Percentiles rank a stretch among this genome's conserved stretches.
These are phyloP conservation scores for Parasitella parasitica DNA, from an alignment of 371 early-diverging fungal species.

Conservation along the genomic window DNA sequence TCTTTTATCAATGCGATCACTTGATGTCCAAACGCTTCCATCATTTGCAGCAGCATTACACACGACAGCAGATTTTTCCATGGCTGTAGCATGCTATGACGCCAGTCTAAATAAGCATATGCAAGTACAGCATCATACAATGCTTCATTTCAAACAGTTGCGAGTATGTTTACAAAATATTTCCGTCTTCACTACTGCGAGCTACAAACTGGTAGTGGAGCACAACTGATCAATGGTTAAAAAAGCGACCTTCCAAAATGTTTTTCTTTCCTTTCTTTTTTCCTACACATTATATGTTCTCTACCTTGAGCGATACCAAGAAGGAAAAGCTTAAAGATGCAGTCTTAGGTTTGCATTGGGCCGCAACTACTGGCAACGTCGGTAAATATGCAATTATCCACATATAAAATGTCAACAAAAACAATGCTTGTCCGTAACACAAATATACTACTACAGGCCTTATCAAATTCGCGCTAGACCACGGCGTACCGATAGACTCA, in stretches of 20 bases:
- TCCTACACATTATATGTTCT: neutral
- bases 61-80: too few relatives aligned
- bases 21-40: too few relatives aligned
- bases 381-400: constrained; percentile 34
- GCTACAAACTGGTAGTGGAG: neutral
- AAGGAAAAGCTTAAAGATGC: constrained; percentile 38
- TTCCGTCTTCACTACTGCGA: neutral
- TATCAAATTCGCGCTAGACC: constrained; percentile 59
- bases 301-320: constrained; percentile 12
- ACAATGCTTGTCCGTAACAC: neutral
- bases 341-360: constrained; percentile 60
- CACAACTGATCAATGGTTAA: neutral
- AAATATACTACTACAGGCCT: constrained; percentile 50
- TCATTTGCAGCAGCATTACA: too few relatives aligned
- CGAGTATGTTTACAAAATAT: neutral
- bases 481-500: constrained; percentile 64
- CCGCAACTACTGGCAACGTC: constrained; percentile 65
- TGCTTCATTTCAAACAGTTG: too few relatives aligned
- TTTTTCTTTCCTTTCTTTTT: neutral
- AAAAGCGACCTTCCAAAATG: neutral
- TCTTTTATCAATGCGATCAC: too few relatives aligned
- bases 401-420: neutral
- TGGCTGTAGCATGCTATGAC: too few relatives aligned
- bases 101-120: too few relatives aligned
- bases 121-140: too few relatives aligned